Evolutionary conservation across 305 asterid species (phyloP), one percentile per base, ranked within the genome.

Genomic region (Nicotiana rustica): DNA sequence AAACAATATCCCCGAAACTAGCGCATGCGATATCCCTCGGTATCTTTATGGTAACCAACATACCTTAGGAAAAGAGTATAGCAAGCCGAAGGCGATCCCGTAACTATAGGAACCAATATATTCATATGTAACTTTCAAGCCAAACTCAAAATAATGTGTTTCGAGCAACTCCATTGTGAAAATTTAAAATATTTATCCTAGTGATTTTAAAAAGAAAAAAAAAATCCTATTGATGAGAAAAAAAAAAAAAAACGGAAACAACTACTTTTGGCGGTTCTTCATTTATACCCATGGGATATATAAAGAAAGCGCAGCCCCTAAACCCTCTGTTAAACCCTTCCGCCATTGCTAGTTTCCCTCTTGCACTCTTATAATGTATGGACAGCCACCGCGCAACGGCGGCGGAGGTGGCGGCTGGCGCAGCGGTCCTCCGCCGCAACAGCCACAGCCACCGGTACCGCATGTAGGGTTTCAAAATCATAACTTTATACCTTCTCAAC

Each of bases 321-420:
- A 73, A 73, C 62, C 21, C 62, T 47, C 18, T 13, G 10, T 47
- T 21, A 71, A 71, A 47, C 79, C 79, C 79, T 73, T 47, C n/a
- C 47, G 47, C 47, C 13, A 44, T 12, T 71, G 36, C 35, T 2
- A 41, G 19, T 70, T 70, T 41, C 4, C 56, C 21, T 15, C 68
- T 33, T 0, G 8, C 1, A 10, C 77, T 18, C 77, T 10, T 3
- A 73, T 3, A 73, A 73, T 73, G 79, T 73, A 21, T 62, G 79
- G 79, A 73, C 79, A 73, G 62, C 79, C 79, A 73, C 62, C 79
- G 79, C 14, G 12, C 61, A 21, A 73, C 38, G 61, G 78, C 60
- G 60, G 60, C 61, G 62, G 57, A 5, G 35, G 61, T 0, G 35
- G 35, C n/a, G 2, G 78, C 3, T 73, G 79, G 79, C 62, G 62